phyloP scores from a whole-genome alignment of 768 basidiomycete species.

The Hygrophorus russula region DNA sequence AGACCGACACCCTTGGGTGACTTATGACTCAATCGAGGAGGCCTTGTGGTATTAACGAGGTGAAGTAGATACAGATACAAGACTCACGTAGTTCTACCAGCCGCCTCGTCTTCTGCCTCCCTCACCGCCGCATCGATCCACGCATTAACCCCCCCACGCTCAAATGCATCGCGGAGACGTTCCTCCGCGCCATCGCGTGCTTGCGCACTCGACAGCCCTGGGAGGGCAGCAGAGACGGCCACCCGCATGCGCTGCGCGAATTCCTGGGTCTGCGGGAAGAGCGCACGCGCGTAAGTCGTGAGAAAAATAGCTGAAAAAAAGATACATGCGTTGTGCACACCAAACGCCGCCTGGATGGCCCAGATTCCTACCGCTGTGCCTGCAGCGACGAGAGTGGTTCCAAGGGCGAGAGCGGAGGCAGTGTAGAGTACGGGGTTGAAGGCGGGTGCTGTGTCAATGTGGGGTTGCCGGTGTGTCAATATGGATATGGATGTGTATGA shows the following conservation, averaged over 20 bases:
- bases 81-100: no score
- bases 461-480: neutral
- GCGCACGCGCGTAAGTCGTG: neutral
- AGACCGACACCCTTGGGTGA: no score
- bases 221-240: constrained; percentile 22
- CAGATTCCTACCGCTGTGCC: constrained; percentile 33
- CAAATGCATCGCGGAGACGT: no score
- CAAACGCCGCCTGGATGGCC: constrained; percentile 40
- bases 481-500: neutral
- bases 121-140: no score
- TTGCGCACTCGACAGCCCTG: no score
- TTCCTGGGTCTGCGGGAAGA: constrained; percentile 35
- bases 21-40: no score
- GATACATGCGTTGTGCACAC: constrained; percentile 42
- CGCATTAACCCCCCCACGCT: no score
- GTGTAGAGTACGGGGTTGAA: constrained; percentile 44
- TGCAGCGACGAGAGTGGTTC: constrained; percentile 45
- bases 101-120: no score
- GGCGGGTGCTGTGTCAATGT: constrained; percentile 6
- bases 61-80: no score
- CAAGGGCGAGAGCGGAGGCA: constrained; percentile 54
- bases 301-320: constrained; percentile 1
- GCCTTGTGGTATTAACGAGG: no score
- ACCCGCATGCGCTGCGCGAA: constrained; percentile 49
- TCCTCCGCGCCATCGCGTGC: no score